phyloP scores from a whole-genome alignment of 1,284 basidiomycete genomes.

The Irpex rosettiformis region DNA sequence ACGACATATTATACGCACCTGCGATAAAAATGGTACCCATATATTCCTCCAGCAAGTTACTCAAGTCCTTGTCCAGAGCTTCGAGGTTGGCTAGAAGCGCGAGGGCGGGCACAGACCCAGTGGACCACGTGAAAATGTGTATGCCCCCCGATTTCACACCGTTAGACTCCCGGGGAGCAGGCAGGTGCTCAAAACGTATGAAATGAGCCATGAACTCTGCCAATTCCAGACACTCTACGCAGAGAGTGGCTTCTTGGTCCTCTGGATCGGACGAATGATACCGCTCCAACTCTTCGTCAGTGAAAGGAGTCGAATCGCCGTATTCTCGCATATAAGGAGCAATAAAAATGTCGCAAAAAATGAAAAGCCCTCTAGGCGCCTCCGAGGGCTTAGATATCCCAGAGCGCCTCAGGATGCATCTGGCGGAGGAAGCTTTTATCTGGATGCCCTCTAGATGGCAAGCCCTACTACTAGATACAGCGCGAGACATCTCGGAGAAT shows the following conservation, averaged over 20 bases:
- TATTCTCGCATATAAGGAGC: constrained; percentile 11
- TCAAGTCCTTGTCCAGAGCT: neutral
- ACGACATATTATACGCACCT: no score
- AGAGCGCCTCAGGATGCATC: no score
- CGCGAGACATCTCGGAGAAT: no score
- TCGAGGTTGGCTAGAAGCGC: neutral
- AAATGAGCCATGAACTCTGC: neutral
- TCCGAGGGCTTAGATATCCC: no score
- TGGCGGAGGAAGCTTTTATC: no score
- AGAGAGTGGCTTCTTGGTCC: neutral
- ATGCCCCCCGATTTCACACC: neutral
- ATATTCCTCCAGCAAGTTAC: neutral
- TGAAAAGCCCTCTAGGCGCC: no score
- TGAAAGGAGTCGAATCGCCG: constrained; percentile 2
- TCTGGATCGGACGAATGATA: neutral
- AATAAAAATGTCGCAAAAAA: no score
- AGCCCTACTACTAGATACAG: no score
- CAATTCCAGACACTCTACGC: neutral
- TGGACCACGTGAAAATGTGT: neutral
- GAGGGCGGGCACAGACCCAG: neutral
- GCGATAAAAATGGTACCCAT: neutral
- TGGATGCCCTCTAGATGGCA: no score
- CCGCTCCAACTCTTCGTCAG: constrained; percentile 3
- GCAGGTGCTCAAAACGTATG: neutral
- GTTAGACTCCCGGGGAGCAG: neutral